Base-by-base conservation (phyloP, 768 basidiomycete genomes). In the Lactifluus pinguis region DNA sequence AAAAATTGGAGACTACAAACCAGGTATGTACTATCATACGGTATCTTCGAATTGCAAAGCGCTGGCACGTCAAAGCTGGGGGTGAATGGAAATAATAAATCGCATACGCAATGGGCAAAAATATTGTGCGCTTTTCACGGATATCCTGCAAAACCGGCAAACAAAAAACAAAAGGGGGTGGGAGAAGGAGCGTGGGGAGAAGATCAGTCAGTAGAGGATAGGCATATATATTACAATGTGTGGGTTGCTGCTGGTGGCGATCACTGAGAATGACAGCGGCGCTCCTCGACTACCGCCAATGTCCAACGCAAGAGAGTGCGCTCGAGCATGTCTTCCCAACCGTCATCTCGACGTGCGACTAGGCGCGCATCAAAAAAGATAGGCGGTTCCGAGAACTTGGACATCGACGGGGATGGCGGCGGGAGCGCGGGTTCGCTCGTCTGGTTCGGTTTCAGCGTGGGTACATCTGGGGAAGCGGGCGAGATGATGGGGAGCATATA, bases 271-370 rank as follows among this genome's bases (percentile, higher is more conserved):
- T 71, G 62, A 66, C 68, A 57, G 72, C 78, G 50, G 70, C 74
- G 73, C 74, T 95, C 92, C 41, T 82, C 80, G 4, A 90, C 80
- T 7, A 85, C 84, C 32, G 79, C 83, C 25, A 77, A 75, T 57
- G 85, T 76, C 92, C 92, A 95, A 39, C 77, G 74, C 45, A 80
- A 50, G 11, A 92, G 72, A 0, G 82, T 78, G 21, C 67, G 67
- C 69, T 87, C 83, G 6, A 95, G 76, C 87, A 92, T 90, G 29
- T 75, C 74, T 58, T 91, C 85, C 92, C 92, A 95, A 0, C 87
- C 90, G 0, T 80, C 77, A 11, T 87, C 91, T 59, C 78, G 82
- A 60, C 82, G 77, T 32, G 91, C 92, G 2, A 94, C 81, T 2
- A 83, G 71, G 49, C 80, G 80, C 0, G 89, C 83, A 67, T 94